Conservation (phyloP, 805 yeast genomes). For the Kuraishia ogatae region DNA sequence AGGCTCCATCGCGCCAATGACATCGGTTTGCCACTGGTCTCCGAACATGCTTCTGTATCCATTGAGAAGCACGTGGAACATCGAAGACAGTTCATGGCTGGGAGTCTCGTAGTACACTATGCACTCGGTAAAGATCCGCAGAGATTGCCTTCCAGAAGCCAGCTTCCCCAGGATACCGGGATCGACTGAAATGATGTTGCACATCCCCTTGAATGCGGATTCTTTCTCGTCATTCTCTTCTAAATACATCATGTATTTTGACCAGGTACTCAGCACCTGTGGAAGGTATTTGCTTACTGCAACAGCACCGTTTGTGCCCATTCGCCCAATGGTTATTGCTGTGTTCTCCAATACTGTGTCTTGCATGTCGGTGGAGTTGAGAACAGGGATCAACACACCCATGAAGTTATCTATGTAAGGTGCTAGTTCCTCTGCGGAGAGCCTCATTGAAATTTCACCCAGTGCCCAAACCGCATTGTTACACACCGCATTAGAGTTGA, state of each 20-base stretch:
- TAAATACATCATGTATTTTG: slow-evolving; percentile 53
- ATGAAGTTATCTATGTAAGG: slow-evolving; percentile 49
- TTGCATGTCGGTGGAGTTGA: slow-evolving; percentile 44
- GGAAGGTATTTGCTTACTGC: slow-evolving; percentile 50
- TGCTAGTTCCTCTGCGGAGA: slow-evolving; percentile 33
- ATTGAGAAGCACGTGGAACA: slow-evolving; percentile 33
- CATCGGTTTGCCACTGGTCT: slow-evolving; percentile 17
- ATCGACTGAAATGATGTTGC: slow-evolving; percentile 53
- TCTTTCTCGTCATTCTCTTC: slow-evolving; percentile 86
- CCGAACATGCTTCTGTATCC: slow-evolving; percentile 44
- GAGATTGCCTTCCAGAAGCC: slow-evolving; percentile 33
- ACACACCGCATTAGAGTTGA: slow-evolving; percentile 51
- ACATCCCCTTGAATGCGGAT: slow-evolving; percentile 78
- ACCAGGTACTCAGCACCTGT: slow-evolving; percentile 60
- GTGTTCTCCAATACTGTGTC: slow-evolving; percentile 75
- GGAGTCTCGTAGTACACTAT: slow-evolving; percentile 49
- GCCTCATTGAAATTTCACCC: slow-evolving; percentile 74
- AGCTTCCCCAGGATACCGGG: slow-evolving; percentile 51
- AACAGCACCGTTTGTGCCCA: slow-evolving; percentile 59
- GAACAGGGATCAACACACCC: slow-evolving; percentile 48
- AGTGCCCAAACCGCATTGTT: slow-evolving; percentile 92
- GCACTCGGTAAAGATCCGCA: slow-evolving; percentile 49
- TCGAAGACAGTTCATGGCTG: slow-evolving; percentile 30
- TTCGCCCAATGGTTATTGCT: slow-evolving; percentile 82
- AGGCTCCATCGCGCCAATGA: slow-evolving; percentile 13